Conservation (phyloP, 192 early-diverging fungal genomes). For the Cladochytrium replicatum region DNA sequence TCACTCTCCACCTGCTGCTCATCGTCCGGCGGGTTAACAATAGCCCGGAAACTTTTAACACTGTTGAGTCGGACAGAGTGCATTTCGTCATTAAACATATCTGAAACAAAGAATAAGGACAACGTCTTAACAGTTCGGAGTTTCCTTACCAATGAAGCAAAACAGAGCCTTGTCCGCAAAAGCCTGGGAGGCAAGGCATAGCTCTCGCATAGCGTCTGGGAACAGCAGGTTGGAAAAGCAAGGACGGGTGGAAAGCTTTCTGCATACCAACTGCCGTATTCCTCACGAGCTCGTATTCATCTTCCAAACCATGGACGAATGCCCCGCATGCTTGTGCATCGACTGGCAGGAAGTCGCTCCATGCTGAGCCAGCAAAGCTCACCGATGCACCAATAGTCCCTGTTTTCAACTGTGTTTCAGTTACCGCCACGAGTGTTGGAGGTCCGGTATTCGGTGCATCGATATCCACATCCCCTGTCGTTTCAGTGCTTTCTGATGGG, state of each 20-base stretch:
- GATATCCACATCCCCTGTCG: background rate
- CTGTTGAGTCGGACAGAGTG: constrained; percentile 73
- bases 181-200: constrained; percentile 55
- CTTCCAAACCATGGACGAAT: constrained; percentile 93
- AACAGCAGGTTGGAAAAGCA: too few species aligned
- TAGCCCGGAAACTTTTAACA: constrained; percentile 59
- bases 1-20: too few species aligned
- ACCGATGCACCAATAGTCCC: background rate
- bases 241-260: too few species aligned
- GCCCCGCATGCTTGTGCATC: constrained; percentile 83
- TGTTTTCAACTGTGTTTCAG: too few species aligned
- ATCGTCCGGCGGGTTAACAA: constrained; percentile 55
- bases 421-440: too few species aligned
- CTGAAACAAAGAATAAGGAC: constrained; percentile 12
- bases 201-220: constrained; percentile 68
- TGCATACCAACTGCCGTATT: constrained; percentile 69
- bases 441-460: too few species aligned
- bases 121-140: background rate
- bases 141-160: constrained; percentile 69
- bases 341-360: too few species aligned
- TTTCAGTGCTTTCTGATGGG: background rate
- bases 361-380: constrained; percentile 1
- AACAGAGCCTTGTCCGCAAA: constrained; percentile 69
- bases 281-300: constrained; percentile 84
- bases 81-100: constrained; percentile 98